A percentile compares a stretch with the other conserved stretches of the same genome.
phyloP scores from a whole-genome alignment of 1,139 yeast species.

The Pichia sp. region DNA sequence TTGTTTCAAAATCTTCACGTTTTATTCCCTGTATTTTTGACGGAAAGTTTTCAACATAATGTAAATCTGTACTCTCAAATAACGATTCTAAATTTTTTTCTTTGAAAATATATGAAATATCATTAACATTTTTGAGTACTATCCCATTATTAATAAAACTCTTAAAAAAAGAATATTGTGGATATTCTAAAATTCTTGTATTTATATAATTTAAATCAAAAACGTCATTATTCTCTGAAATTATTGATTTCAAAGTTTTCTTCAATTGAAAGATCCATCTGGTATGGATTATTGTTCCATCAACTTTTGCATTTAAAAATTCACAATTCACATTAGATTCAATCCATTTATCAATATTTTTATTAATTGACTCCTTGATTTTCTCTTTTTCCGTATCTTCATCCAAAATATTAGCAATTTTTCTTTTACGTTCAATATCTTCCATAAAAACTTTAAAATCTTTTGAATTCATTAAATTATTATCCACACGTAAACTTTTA shows the following conservation, averaged over 20 bases:
- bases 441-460: slow-evolving; percentile 1
- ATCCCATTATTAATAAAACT: slow-evolving; percentile 4
- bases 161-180: slow-evolving; percentile 9
- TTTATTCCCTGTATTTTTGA: background rate
- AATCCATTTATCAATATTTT: slow-evolving; percentile 8
- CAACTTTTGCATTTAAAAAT: slow-evolving; percentile 1
- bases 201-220: background rate
- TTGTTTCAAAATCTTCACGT: background rate
- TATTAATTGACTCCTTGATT: background rate
- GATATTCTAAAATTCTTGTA: background rate
- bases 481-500: background rate
- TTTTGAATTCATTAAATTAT: too few relatives aligned
- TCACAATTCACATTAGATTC: slow-evolving; percentile 1
- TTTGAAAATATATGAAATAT: slow-evolving; percentile 2
- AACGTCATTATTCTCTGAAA: background rate
- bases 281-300: background rate
- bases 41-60: slow-evolving; percentile 8
- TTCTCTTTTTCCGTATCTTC: background rate
- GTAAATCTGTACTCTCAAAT: slow-evolving; percentile 1
- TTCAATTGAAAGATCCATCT: slow-evolving; percentile 5
- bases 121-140: background rate
- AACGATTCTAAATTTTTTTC: background rate
- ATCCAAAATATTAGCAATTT: slow-evolving; percentile 1
- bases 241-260: slow-evolving; percentile 1
- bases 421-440: slow-evolving; percentile 6